phyloP scores from a whole-genome alignment of 345 rosid species.

The Arabidopsis suecica region DNA sequence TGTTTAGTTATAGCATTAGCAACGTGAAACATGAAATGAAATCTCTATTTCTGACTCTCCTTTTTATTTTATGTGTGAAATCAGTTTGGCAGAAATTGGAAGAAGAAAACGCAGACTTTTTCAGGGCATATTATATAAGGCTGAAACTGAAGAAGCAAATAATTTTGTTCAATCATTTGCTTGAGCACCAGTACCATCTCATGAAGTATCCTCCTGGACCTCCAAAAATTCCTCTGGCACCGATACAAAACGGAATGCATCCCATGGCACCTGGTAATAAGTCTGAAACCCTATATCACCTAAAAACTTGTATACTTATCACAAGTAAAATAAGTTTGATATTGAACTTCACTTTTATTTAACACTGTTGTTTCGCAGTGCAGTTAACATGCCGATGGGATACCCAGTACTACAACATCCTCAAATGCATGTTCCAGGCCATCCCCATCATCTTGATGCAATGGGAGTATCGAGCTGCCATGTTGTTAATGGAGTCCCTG shows the following conservation, averaged over 20 bases:
- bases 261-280: constrained; percentile 78
- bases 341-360: constrained; percentile 19
- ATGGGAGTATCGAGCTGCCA: constrained; percentile 94
- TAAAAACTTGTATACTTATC: neutral
- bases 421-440: constrained; percentile 72
- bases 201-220: constrained; percentile 78
- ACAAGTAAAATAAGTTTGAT: neutral
- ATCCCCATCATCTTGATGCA: constrained; percentile 88
- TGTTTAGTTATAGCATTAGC: constrained; percentile 16
- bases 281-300: constrained; percentile 39
- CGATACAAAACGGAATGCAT: constrained; percentile 92
- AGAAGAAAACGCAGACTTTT: constrained; percentile 96
- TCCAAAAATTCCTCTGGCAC: constrained; percentile 79
- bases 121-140: constrained; percentile 94
- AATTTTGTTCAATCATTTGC: constrained; percentile 84
- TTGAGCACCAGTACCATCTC: constrained; percentile 90
- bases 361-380: constrained; percentile 47
- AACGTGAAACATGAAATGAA: constrained; percentile 4
- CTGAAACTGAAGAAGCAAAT: constrained; percentile 94
- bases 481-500: constrained; percentile 97
- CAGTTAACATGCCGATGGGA: constrained; percentile 98
- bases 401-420: constrained; percentile 95
- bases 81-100: constrained; percentile 99
- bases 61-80: neutral
- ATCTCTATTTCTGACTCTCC: constrained; percentile 5